phyloP scores from a whole-genome alignment of 2,329 filamentous ascomycete species.

The Arthroderma sp. region DNA sequence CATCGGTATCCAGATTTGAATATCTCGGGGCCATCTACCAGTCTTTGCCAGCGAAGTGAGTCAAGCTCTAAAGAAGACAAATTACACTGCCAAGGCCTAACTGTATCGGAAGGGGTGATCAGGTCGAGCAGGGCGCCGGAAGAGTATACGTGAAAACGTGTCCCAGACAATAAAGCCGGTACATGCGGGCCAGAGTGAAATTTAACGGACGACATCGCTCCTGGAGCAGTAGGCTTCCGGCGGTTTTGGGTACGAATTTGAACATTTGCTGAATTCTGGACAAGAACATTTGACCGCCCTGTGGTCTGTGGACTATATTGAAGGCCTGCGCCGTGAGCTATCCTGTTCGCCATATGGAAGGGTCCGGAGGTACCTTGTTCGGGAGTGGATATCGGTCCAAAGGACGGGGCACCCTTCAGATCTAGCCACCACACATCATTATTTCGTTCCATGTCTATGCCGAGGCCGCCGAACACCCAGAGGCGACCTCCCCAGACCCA shows the following conservation, averaged over 20 bases:
- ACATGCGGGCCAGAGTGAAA: constrained; percentile 80
- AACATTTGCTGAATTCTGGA: constrained; percentile 55
- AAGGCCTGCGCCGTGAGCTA: constrained; percentile 26
- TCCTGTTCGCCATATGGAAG: constrained; percentile 16
- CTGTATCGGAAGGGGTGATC: constrained; percentile 79
- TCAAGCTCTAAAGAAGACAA: constrained; percentile 79
- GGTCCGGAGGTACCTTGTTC: constrained; percentile 41
- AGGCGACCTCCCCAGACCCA: constrained; percentile 87
- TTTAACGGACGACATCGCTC: constrained; percentile 76
- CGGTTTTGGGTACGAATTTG: constrained; percentile 43
- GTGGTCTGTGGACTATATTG: constrained; percentile 24
- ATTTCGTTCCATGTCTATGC: constrained; percentile 91
- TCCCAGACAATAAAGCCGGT: constrained; percentile 77
- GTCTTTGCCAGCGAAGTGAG: constrained; percentile 80
- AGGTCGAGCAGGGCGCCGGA: constrained; percentile 89
- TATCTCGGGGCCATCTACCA: constrained; percentile 87
- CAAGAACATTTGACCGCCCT: constrained; percentile 43
- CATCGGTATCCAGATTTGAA: constrained; percentile 87
- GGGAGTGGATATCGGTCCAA: constrained; percentile 57
- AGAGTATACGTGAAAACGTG: constrained; percentile 90
- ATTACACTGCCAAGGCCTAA: constrained; percentile 75
- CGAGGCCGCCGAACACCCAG: constrained; percentile 93
- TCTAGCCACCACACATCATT: constrained; percentile 97
- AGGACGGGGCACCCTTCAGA: constrained; percentile 76
- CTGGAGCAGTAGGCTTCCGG: constrained; percentile 52